Evolutionary conservation across 106 monocot species (phyloP).

Genomic region (Acorus calamus): DNA sequence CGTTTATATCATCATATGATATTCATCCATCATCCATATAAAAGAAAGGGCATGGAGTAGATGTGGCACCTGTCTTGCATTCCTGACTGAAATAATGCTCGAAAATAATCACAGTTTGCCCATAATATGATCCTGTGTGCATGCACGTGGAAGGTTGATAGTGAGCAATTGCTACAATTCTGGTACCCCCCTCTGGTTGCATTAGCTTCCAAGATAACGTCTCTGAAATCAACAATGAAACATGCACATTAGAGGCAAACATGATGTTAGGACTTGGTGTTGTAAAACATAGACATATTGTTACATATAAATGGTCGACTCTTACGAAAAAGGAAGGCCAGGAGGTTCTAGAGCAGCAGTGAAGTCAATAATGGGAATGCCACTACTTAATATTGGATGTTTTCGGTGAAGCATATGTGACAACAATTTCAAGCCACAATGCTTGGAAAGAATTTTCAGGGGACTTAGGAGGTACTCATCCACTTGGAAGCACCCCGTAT

Average conservation of each 20-base stretch:
- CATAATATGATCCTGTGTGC: constrained; percentile 69
- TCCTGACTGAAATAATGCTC: constrained; percentile 63
- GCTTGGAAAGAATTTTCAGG: constrained; percentile 47
- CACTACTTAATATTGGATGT: constrained; percentile 35
- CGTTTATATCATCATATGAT: too few species aligned
- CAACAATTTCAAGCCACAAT: constrained; percentile 47
- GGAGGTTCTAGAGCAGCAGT: constrained; percentile 27
- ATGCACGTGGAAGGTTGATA: constrained; percentile 49
- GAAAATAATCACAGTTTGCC: constrained; percentile 46
- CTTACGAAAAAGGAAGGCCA: constrained; percentile 54
- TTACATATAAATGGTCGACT: neutral
- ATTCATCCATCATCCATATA: too few species aligned
- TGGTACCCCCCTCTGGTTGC: constrained; percentile 15
- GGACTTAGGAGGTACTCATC: constrained; percentile 33
- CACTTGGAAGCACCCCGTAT: constrained; percentile 46
- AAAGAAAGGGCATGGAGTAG: too few species aligned
- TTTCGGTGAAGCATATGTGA: constrained; percentile 40
- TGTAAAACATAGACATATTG: neutral
- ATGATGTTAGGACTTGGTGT: neutral
- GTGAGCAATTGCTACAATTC: constrained; percentile 38
- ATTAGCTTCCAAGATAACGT: constrained; percentile 64
- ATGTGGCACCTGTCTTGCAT: constrained; percentile 74
- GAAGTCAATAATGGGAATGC: constrained; percentile 35
- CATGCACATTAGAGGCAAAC: neutral
- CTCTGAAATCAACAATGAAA: constrained; percentile 28